Percentiles rank a stretch among this genome's conserved stretches.
Evolutionary conservation across 495 filamentous ascomycete species (phyloP).

Genomic region (Mycothermus thermophilus): DNA sequence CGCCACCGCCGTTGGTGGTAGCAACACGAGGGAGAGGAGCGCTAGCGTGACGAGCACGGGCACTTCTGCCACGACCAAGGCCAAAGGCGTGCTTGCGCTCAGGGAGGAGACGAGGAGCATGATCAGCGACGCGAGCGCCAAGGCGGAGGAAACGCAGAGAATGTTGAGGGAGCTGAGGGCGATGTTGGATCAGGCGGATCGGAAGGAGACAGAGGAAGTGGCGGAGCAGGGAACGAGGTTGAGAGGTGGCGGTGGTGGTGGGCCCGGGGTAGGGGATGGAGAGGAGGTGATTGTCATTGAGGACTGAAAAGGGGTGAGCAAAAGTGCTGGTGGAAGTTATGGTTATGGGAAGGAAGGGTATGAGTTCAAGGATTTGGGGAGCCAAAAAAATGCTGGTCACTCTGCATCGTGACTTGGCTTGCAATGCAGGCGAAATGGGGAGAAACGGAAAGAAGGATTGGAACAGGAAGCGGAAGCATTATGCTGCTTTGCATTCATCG

Average conservation of each 20-base stretch:
- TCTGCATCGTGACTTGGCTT: too few relatives aligned
- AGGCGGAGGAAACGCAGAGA: slow-evolving; percentile 15
- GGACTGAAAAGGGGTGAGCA: too few relatives aligned
- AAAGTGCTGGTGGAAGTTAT: too few relatives aligned
- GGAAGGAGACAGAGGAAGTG: not conserved
- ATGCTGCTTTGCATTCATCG: too few relatives aligned
- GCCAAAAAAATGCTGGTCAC: too few relatives aligned
- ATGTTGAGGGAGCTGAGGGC: slow-evolving; percentile 23
- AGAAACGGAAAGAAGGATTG: too few relatives aligned
- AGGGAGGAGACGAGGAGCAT: not conserved
- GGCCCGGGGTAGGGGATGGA: not conserved
- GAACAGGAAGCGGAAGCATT: too few relatives aligned
- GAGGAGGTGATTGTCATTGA: too few relatives aligned
- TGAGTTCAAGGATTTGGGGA: too few relatives aligned
- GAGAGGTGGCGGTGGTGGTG: not conserved
- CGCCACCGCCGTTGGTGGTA: not conserved
- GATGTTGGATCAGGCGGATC: slow-evolving; percentile 10
- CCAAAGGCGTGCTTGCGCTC: not conserved
- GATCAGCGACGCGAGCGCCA: slow-evolving; percentile 11
- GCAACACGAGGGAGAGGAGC: not conserved
- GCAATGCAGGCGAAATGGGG: too few relatives aligned
- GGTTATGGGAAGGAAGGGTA: too few relatives aligned
- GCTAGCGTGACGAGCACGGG: not conserved
- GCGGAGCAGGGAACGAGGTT: not conserved
- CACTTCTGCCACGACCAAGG: not conserved